A percentile compares a stretch with the other conserved stretches of the same genome.
Evolutionary conservation across 768 basidiomycete genomes (phyloP).

Genomic region (Leccinum barrowsii): DNA sequence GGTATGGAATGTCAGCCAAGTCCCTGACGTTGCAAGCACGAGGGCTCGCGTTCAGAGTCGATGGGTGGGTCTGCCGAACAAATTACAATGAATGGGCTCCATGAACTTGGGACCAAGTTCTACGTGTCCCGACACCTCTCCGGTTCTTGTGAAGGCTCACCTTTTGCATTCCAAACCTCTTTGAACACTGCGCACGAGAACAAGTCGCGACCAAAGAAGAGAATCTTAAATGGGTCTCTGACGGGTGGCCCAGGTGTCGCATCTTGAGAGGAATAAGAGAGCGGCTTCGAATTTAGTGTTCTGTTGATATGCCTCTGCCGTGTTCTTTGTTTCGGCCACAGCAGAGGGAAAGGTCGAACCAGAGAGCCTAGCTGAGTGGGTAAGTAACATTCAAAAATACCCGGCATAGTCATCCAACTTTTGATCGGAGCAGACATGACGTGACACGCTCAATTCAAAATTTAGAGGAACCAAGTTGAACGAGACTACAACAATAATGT

Average conservation of each 20-base stretch:
- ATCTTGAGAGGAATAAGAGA: background rate
- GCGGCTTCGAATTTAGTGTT: background rate
- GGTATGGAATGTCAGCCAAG: conserved; percentile 9
- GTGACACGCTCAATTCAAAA: background rate
- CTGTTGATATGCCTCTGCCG: background rate
- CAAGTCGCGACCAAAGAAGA: conserved; percentile 86
- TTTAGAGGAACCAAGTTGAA: background rate
- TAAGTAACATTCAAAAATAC: background rate
- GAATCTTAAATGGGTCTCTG: conserved; percentile 56
- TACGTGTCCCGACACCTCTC: background rate
- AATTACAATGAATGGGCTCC: too few species aligned
- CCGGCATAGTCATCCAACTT: too few species aligned
- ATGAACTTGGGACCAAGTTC: background rate
- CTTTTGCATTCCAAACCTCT: conserved; percentile 58
- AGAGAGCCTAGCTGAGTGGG: background rate
- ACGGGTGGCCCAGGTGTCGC: background rate
- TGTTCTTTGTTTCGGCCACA: background rate
- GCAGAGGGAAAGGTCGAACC: background rate
- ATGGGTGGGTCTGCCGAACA: too few species aligned
- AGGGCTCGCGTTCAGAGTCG: background rate
- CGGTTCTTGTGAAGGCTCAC: conserved; percentile 35
- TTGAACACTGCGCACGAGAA: conserved; percentile 78
- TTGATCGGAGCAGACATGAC: background rate
- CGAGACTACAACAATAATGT: too few species aligned
- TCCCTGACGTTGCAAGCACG: background rate